Evolutionary conservation across 202 grass and related monocot genomes (phyloP), one percentile per base, ranked within the genome.

Genomic region (Digitaria exilis): DNA sequence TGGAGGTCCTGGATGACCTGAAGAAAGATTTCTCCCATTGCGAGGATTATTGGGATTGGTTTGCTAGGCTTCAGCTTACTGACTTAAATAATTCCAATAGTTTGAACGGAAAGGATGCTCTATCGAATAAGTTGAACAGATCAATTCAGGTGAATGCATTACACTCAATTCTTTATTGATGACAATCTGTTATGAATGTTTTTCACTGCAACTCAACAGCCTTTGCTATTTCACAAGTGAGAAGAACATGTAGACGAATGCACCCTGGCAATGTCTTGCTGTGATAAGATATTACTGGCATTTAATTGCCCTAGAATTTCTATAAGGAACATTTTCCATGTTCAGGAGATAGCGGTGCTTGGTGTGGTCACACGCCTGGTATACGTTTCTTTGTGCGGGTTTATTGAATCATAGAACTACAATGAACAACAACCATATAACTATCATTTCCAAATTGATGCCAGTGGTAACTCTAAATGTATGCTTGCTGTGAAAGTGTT

Each of bases 41-140:
- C 11, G 85, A 94, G 77, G 51, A 73, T 28, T 98, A 93, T 56
- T 98, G 91, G 96, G 91, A 92, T 85, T 98, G 93, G 93, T 75
- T 94, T 26, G 91, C 93, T 80, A 83, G 83, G 56, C 71, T 90
- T 74, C 93, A 94, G 80, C 42, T 96, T 79, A 73, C 42, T 75
- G 81, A 80, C 39, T 70, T 44, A 25, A 71, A 75, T 50, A 54
- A 46, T 84, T 54, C 67, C 74, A 86, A 49, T 73, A 65, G 54
- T 81, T 90, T 55, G 4, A 65, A 84, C 28, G 71, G 39, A 77
- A 82, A 82, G 71, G 85, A 88, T 79, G 43, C 15, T 63, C 28
- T 86, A 59, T 59, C 60, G 2, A 70, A 87, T 72, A 92, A 84
- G 80, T 18, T 90, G 75, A 82, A 92, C 41, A 90, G 41, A 80